Conservation (phyloP, 2,329 filamentous ascomycete genomes). For the Neofusicoccum sp. region DNA sequence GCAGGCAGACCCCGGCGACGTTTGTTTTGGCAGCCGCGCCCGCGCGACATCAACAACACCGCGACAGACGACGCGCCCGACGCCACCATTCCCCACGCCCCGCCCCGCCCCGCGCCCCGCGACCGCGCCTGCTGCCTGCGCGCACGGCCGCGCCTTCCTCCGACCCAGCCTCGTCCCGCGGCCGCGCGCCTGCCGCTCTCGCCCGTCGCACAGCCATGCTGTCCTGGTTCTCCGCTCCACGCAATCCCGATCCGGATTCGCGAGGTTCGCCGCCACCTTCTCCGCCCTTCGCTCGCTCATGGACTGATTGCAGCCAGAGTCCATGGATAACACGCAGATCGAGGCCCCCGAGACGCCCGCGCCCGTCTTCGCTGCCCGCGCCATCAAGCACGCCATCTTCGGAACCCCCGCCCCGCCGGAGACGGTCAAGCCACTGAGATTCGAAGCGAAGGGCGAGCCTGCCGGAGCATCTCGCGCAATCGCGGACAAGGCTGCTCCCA, state of each 20-base stretch:
- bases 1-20: too few species aligned
- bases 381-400: slow-evolving; percentile 64
- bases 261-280: not conserved
- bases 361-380: slow-evolving; percentile 65
- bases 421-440: slow-evolving; percentile 8
- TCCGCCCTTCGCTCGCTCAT: not conserved
- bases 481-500: not conserved
- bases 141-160: not conserved
- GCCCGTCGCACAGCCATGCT: slow-evolving; percentile 28
- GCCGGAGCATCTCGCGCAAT: not conserved
- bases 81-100: not conserved
- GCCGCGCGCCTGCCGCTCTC: not conserved
- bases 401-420: slow-evolving; percentile 59
- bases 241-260: not conserved
- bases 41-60: not conserved
- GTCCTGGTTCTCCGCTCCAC: slow-evolving; percentile 31
- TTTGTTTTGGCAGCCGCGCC: not conserved
- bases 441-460: not conserved
- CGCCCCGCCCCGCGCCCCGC: not conserved
- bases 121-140: not conserved
- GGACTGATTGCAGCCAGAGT: slow-evolving; percentile 8
- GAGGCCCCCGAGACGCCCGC: slow-evolving; percentile 64
- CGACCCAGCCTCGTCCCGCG: not conserved
- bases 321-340: slow-evolving; percentile 7
- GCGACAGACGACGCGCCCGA: not conserved